Evolutionary conservation across 2,329 filamentous ascomycete species (phyloP), one percentile per base, ranked within the genome.

Genomic region (Dothiorella sarmentorum): DNA sequence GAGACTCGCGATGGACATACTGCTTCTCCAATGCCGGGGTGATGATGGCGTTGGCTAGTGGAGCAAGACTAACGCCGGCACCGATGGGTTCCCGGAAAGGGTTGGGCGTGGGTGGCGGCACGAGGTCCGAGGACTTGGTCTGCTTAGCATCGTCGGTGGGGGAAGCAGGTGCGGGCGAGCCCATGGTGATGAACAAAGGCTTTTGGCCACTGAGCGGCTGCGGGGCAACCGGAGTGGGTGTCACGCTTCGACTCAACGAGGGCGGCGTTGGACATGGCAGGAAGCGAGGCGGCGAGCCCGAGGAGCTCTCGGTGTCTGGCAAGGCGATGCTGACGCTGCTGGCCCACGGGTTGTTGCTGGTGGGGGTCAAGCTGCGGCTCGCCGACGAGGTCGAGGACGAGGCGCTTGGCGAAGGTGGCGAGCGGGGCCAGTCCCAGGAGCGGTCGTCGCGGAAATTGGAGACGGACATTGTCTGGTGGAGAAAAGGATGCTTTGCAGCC

Each of bases 381-480:
- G 65, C 67, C 11, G 71, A 73, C 4, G 73, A 74, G n/a, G n/a
- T n/a, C 24, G 71, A 70, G 1, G 72, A 73, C n/a, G 71, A 74
- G n/a, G 69, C 63, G 35, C 70, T 69, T 13, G 71, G 71, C 60
- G 73, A 73, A 13, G 71, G 66, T 11, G 71, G 67, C 7, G 66
- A 65, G 27, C 70, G 67, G 43, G 64, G 67, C 13, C 63, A 61
- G 61, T 71, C 70, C 72, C 71, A 73, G 27, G 66, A 62, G 37
- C 68, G 65, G 51, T 73, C 70, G 37, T 73, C 71, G 60, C 73
- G 71, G 56, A 75, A 65, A 61, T 75, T 73, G 49, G 72, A 66
- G 71, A 74, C 73, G 40, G 72, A 74, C 57, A 72, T 69, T 42
- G 71, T 71, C 57, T 73, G 71, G 56, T 70, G 67, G 27, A 75